Evolutionary conservation across 2,329 filamentous ascomycete genomes (phyloP).

Genomic region (Dothidotthia symphoricarpi): DNA sequence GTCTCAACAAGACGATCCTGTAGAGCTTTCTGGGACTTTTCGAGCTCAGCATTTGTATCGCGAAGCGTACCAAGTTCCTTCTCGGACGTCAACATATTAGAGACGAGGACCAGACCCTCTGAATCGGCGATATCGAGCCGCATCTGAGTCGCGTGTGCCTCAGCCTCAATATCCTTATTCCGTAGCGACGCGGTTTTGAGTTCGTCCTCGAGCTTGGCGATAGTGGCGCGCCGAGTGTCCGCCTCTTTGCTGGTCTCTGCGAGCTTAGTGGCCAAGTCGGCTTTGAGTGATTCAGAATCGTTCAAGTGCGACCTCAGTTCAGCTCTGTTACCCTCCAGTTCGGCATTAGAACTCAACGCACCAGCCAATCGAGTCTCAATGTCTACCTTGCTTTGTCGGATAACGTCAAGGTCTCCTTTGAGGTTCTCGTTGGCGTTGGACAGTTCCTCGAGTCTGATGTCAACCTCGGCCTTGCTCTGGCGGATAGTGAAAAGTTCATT

Average conservation of each 20-base stretch:
- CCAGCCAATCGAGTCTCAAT: slow-evolving; percentile 12
- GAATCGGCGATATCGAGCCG: slow-evolving; percentile 25
- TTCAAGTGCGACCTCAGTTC: slow-evolving; percentile 16
- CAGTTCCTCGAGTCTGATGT: slow-evolving; percentile 17
- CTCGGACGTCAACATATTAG: slow-evolving; percentile 25
- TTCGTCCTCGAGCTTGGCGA: slow-evolving; percentile 13
- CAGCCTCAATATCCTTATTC: slow-evolving; percentile 16
- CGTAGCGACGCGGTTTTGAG: slow-evolving; percentile 3
- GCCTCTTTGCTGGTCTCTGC: slow-evolving; percentile 13
- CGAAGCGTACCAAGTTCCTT: slow-evolving; percentile 29
- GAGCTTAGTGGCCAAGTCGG: slow-evolving; percentile 19
- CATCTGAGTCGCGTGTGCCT: slow-evolving; percentile 19
- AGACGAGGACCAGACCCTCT: slow-evolving; percentile 17
- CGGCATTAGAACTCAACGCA: slow-evolving; percentile 7
- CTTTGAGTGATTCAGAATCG: slow-evolving; percentile 18
- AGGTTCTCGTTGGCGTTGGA: slow-evolving; percentile 14
- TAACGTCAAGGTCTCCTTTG: slow-evolving; percentile 18
- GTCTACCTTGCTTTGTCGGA: slow-evolving; percentile 10
- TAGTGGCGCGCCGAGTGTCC: slow-evolving; percentile 9
- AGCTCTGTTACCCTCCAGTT: slow-evolving; percentile 19
- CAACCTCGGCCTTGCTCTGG: slow-evolving; percentile 13
- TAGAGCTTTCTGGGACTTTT: slow-evolving; percentile 32
- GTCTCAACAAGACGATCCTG: slow-evolving; percentile 26
- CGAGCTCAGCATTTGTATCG: slow-evolving; percentile 25
- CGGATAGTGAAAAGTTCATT: slow-evolving; percentile 20